A percentile compares a stretch with the other conserved stretches of the same genome.
These are phyloP conservation scores for Beauveria brongniartii DNA, from an alignment of 2,329 filamentous ascomycete genomes.

Conservation along the genomic window DNA sequence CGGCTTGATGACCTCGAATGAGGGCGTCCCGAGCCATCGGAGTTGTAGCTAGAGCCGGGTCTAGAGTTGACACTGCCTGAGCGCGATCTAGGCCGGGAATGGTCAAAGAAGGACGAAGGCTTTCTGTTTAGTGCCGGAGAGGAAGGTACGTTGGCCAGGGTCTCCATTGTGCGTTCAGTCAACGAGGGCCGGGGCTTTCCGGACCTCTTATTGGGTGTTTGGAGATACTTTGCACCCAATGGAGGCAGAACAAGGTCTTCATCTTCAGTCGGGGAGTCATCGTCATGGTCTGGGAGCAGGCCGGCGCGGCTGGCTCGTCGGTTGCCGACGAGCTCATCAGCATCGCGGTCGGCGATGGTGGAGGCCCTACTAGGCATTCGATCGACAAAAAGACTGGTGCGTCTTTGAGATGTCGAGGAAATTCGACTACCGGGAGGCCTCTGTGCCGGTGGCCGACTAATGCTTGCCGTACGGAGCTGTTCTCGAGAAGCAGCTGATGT, in stretches of 20 bases:
- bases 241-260: neutral
- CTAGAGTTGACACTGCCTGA: constrained; percentile 38
- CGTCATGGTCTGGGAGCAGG: constrained; percentile 12
- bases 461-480: constrained; percentile 23
- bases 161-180: constrained; percentile 80
- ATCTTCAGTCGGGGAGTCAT: neutral
- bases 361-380: constrained; percentile 13
- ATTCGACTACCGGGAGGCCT: constrained; percentile 10
- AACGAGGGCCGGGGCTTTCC: constrained; percentile 48
- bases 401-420: constrained; percentile 9
- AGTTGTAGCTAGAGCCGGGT: constrained; percentile 53
- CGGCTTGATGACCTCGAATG: constrained; percentile 43
- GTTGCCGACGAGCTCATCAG: neutral
- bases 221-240: constrained; percentile 10
- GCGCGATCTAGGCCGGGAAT: constrained; percentile 47
- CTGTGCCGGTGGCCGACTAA: constrained; percentile 16
- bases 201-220: constrained; percentile 18
- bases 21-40: constrained; percentile 47
- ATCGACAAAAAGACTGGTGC: constrained; percentile 11
- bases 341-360: constrained; percentile 7
- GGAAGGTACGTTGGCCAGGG: constrained; percentile 66
- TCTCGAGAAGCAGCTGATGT: constrained; percentile 25
- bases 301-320: constrained; percentile 1
- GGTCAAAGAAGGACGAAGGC: constrained; percentile 64
- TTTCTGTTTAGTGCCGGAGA: constrained; percentile 64